Evolutionary conservation across 2,329 filamentous ascomycete species (phyloP), one percentile per base, ranked within the genome.

Genomic region (Phaeophleospora eucalypticola): DNA sequence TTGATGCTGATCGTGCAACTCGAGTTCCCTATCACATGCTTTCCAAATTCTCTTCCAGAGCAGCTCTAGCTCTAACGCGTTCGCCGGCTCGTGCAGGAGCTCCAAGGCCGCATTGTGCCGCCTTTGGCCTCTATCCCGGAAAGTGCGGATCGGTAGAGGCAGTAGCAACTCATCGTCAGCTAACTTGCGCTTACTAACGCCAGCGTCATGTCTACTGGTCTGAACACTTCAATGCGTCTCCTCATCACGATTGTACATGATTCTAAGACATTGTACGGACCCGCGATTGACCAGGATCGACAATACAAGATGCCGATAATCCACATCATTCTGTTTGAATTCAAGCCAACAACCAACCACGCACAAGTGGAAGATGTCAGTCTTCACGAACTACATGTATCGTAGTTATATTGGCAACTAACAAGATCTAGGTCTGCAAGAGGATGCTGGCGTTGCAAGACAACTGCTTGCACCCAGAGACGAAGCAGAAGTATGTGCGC

Each of bases 271-370:
- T n/a, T n/a, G n/a, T n/a, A n/a, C n/a, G n/a, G n/a, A n/a, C n/a
- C n/a, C n/a, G n/a, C n/a, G n/a, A n/a, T n/a, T n/a, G n/a, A n/a
- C n/a, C n/a, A n/a, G n/a, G n/a, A n/a, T n/a, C n/a, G n/a, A n/a
- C n/a, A n/a, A n/a, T n/a, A n/a, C n/a, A n/a, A 54, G 16, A 86
- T 86, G 82, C 62, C 80, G 0, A 73, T 87, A 56, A 71, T 79
- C n/a, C 84, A 87, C 62, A 76, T 87, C 41, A 83, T 87, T 2
- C 70, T 86, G 19, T 83, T 87, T 58, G 73, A 80, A 51, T 85
- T 85, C 71, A 82, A 83, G 59, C 64, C 77, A 0, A 68, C 69
- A 0, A 64, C 72, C 1, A 68, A 70, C 1, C 56, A 71, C 1
- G 73, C 75, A 14, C 70, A 77, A 24, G 69, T 85, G 6, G 69